These are phyloP conservation scores for Panellus pusillus DNA, from an alignment of 768 basidiomycete species.

Conservation along the genomic window DNA sequence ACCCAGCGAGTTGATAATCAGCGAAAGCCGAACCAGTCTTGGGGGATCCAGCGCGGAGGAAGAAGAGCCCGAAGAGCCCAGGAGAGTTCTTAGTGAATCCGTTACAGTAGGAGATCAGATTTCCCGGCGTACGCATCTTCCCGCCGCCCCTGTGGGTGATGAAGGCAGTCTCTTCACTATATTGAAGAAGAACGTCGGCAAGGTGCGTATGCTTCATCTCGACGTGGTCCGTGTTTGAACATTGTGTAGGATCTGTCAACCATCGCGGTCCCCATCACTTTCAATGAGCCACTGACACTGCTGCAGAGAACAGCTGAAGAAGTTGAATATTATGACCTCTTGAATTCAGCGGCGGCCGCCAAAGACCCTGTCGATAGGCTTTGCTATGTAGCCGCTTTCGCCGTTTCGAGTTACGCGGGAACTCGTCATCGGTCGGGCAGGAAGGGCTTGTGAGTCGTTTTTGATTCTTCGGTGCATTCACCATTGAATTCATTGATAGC, in stretches of 20 bases:
- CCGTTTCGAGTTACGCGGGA: conserved; percentile 81
- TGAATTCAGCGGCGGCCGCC: conserved; percentile 62
- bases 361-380: conserved; percentile 66
- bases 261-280: conserved; percentile 83
- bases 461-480: not conserved
- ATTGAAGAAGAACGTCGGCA: conserved; percentile 86
- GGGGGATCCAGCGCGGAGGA: conserved; percentile 54
- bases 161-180: conserved; percentile 83
- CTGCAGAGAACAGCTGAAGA: conserved; percentile 84
- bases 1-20: conserved; percentile 39
- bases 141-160: conserved; percentile 61
- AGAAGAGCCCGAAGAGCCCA: conserved; percentile 44
- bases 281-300: conserved; percentile 86
- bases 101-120: conserved; percentile 26
- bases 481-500: conserved; percentile 38
- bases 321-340: conserved; percentile 70
- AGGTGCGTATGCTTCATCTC: conserved; percentile 44
- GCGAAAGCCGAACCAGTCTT: conserved; percentile 40
- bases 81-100: conserved; percentile 11
- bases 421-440: conserved; percentile 78
- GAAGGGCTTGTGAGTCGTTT: conserved; percentile 81
- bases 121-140: conserved; percentile 55
- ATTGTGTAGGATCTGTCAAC: conserved; percentile 69
- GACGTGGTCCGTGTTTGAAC: not conserved
- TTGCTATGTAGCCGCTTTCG: conserved; percentile 80